Conservation (phyloP, 805 yeast species). For the Ogataea pilisensis region DNA sequence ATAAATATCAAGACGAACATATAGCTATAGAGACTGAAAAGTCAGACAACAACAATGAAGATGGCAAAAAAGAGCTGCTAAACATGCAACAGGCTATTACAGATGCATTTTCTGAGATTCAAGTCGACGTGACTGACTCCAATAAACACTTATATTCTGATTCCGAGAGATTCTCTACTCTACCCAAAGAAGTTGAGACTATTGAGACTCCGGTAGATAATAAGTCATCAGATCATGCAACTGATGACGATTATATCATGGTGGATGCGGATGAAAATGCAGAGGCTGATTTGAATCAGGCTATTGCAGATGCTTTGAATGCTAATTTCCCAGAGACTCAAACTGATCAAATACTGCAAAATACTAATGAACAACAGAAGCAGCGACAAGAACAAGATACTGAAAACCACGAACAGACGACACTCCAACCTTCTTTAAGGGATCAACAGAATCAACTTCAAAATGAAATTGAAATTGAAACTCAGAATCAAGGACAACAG, state of each 20-base stretch:
- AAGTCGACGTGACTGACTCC: slow-evolving; percentile 4
- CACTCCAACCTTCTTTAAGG: too few species aligned
- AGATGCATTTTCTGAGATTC: slow-evolving; percentile 7
- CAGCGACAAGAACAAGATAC: background rate
- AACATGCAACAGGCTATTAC: slow-evolving; percentile 12
- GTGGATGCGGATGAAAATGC: slow-evolving; percentile 4
- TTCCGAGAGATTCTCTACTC: too few species aligned
- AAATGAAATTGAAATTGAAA: background rate
- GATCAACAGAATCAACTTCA: too few species aligned
- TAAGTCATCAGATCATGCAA: too few species aligned
- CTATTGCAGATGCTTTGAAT: slow-evolving; percentile 24
- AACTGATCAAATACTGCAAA: background rate
- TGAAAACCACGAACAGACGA: too few species aligned
- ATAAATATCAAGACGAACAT: background rate
- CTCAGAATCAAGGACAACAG: background rate
- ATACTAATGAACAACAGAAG: background rate
- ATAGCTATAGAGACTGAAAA: background rate
- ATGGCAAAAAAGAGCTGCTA: background rate
- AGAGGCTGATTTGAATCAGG: slow-evolving; percentile 18
- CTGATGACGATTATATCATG: background rate
- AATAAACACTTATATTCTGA: too few species aligned
- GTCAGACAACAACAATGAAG: background rate
- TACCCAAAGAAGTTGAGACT: background rate
- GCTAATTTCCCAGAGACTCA: slow-evolving; percentile 11
- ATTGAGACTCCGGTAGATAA: background rate